Evolutionary conservation across 768 basidiomycete species (phyloP).

Genomic region (Crassisporium funariophilum): DNA sequence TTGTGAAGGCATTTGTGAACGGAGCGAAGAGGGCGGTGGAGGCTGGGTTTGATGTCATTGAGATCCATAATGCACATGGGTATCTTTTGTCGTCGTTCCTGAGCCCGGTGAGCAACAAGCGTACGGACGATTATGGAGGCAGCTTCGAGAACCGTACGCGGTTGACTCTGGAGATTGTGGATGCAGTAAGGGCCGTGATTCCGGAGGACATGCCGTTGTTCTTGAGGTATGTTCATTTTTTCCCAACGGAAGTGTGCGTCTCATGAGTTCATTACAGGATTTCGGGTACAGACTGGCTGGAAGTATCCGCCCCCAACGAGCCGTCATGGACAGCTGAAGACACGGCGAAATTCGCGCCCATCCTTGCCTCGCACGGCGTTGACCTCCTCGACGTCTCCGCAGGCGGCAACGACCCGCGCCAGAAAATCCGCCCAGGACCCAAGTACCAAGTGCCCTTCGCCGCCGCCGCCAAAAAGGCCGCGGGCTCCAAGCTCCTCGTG

Average conservation of each 20-base stretch:
- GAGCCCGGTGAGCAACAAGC: constrained; percentile 61
- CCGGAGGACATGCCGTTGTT: constrained; percentile 69
- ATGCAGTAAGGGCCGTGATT: constrained; percentile 62
- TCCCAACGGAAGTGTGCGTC: background rate
- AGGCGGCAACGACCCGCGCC: constrained; percentile 56
- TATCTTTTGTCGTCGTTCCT: constrained; percentile 60
- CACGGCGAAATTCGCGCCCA: constrained; percentile 58
- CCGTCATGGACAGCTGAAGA: constrained; percentile 72
- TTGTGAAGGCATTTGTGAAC: constrained; percentile 58
- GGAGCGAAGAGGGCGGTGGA: constrained; percentile 54
- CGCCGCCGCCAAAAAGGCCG: constrained; percentile 50
- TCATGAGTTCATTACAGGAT: constrained; percentile 37
- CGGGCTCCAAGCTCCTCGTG: constrained; percentile 42
- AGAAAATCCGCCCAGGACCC: constrained; percentile 36
- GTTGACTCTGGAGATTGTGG: constrained; percentile 62
- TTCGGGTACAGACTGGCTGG: constrained; percentile 76
- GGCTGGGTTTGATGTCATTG: constrained; percentile 63
- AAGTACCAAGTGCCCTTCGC: constrained; percentile 63
- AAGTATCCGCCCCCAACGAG: constrained; percentile 56
- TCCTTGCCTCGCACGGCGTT: constrained; percentile 64
- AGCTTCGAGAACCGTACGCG: constrained; percentile 70
- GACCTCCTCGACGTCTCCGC: constrained; percentile 76
- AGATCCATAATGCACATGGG: constrained; percentile 68
- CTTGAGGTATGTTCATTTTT: constrained; percentile 47
- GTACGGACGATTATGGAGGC: constrained; percentile 72